Base-by-base conservation (phyloP, 2,329 filamentous ascomycete species). In the Cytospora schulzeri region DNA sequence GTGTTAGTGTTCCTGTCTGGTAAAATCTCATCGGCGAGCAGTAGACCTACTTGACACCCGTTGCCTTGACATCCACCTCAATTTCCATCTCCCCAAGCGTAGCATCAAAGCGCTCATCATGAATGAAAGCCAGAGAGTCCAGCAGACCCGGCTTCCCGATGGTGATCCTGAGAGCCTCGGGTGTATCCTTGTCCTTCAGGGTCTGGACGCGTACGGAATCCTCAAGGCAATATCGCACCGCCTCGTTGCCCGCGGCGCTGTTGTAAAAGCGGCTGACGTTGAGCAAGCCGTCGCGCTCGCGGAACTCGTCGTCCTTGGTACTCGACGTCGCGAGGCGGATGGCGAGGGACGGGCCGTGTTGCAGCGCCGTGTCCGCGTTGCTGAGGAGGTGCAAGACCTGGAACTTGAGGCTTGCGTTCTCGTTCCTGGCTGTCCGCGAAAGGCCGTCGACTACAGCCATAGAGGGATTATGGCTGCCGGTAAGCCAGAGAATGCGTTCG, bases 401-500 rank as follows among this genome's bases (percentile, higher is more conserved):
- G 59, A 61, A 61, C 51, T 48, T 31, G 33, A 55, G 50, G 19
- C 33, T 48, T 0, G 50, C 35, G 11, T 51, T 57, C 60, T 63
- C 60, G 60, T 35, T 57, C 9, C 41, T 28, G 8, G 29, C 41
- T 29, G 60, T 63, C 17, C 60, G 53, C 1, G 60, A 51, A n/a
- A 60, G 48, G 3, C 58, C 58, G 15, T 58, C 56, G 9, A 58
- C 26, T 3, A 58, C 38, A 28, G 38, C 38, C 28, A 58, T 50
- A 26, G 56, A 58, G 3, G 56, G 56, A 11, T 14, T 33, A n/a
- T 58, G 66, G 4, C 69, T 70, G 51, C 66, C 65, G 3, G 71
- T 74, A 0, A 74, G 70, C 72, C 72, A 75, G 29, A 72, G 66
- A 4, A 74, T 24, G 12, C 60, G 66, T 14, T 59, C 64, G 11